Evolutionary conservation across 768 basidiomycete genomes (phyloP), one percentile per base, ranked within the genome.

Genomic region (Xanthoconium stramineum): DNA sequence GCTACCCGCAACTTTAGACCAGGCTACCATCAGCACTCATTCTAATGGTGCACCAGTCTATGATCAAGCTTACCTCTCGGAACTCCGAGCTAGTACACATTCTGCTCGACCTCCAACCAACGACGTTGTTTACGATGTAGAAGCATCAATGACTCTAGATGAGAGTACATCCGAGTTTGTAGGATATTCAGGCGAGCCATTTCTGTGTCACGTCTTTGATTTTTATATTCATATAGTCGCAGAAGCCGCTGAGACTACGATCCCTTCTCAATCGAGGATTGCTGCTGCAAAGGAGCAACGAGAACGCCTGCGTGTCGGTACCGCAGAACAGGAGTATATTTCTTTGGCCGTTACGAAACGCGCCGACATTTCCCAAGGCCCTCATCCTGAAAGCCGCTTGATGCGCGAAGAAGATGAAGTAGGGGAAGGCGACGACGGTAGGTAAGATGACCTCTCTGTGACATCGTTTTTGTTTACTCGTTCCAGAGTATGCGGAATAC

Each of bases 371-470:
- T 69, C 79, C 10, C 77, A 81, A 61, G 91, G 91, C 0, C 91
- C 91, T 8, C 91, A 93, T 75, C 92, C 91, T 8, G 88, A 87
- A 61, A 92, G 90, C 67, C 81, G 92, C 10, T 73, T 94, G 29
- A 67, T 89, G 72, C 77, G 92, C 47, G 92, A 94, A 70, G 92
- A 94, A 39, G 92, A 94, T 69, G 90, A 94, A 60, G 68, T 91
- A 2, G 92, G 92, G 12, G 90, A 94, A 66, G 91, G 85, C 3
- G 92, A 94, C 38, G 92, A 94, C 59, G 92, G 92, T 91, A 62
- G 40, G 81, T 68, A 19, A 48, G 47, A 54, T 20, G 50, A 51
- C 15, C n/a, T 2, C n/a, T 2, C 29, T 19, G 35, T 32, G 19
- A 5, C 6, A 36, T 36, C 50, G 57, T 57, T 56, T 38, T 12